Evolutionary conservation across 2,329 filamentous ascomycete species (phyloP), one percentile per base, ranked within the genome.

Genomic region (Zymoseptoria crescenta): DNA sequence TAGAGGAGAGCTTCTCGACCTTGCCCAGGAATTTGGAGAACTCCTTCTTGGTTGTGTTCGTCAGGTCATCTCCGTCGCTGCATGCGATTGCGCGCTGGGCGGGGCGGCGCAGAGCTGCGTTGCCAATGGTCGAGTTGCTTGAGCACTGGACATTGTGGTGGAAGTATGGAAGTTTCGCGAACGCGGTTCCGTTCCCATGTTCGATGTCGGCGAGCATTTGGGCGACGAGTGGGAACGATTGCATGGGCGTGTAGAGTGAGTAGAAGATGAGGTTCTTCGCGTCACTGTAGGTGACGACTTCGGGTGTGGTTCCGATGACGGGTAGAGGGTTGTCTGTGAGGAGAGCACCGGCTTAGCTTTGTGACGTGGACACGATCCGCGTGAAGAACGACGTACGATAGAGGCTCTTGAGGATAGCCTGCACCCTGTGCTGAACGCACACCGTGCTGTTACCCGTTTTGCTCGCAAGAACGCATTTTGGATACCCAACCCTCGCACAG

Each of bases 271-370:
- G 35, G 4, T 62, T 56, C 49, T 73, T 67, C 30, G 76, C 49
- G 56, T 79, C 75, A 45, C 70, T 74, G 61, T 73, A 77, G 4
- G 75, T 75, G 54, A 79, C 66, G 6, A 78, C 64, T 54, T 74
- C 70, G 1, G 72, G 67, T 57, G 54, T 52, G 64, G 56, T 68
- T 52, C 60, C 65, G 63, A 73, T 53, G 48, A 78, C 65, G 0
- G 70, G 67, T 4, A 78, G 59, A 0, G 77, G 77, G 35, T 73
- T 71, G 64, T 77, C 30, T 35, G 8, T 9, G 4, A 13, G 8
- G 13, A 13, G 30, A 35, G 30, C 9, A 35, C 4, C 24, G 74
- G 57, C 1, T 35, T 10, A 35, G 30, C 8, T 10, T 9, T 3
- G 30, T 35, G 30, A 35, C 30, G 4, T 9, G 9, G 30, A 10